phyloP scores from a whole-genome alignment of 2,329 filamentous ascomycete species.

The Chrysoporthe puriensis region DNA sequence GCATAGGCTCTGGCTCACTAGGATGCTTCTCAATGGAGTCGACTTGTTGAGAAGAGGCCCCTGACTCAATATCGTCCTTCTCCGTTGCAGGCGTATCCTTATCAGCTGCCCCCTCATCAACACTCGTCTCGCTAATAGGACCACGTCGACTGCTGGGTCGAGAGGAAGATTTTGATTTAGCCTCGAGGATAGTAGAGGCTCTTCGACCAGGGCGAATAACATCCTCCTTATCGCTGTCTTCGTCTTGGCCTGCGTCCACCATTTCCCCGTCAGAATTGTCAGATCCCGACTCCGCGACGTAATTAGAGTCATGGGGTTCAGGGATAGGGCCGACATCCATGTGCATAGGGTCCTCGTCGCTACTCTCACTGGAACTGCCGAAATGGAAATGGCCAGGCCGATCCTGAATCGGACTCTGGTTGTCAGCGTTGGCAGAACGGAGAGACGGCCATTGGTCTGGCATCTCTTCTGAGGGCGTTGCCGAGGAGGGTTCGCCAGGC shows the following conservation, averaged over 20 bases:
- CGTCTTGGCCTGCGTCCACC: neutral
- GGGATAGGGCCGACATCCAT: constrained; percentile 25
- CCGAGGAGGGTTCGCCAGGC: constrained; percentile 25
- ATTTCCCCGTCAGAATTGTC: constrained; percentile 7
- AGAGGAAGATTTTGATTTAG: constrained; percentile 1
- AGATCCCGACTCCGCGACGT: constrained; percentile 20
- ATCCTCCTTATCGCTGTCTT: constrained; percentile 5
- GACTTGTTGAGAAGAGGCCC: neutral
- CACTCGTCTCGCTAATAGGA: neutral
- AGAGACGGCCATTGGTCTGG: constrained; percentile 20
- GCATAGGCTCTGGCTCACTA: neutral
- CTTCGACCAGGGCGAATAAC: neutral
- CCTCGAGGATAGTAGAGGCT: no score
- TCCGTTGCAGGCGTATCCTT: neutral
- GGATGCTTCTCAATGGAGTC: neutral
- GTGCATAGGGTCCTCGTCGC: constrained; percentile 24
- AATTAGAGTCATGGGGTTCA: constrained; percentile 22
- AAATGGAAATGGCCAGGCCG: constrained; percentile 11
- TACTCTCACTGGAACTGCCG: constrained; percentile 11
- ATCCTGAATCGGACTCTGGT: constrained; percentile 21
- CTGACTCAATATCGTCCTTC: neutral
- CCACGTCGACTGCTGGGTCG: constrained; percentile 7
- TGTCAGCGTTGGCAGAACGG: constrained; percentile 23
- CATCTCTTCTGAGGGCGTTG: constrained; percentile 14
- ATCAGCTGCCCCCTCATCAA: neutral